phyloP scores from a whole-genome alignment of 805 yeast species.

The Saccharomycopsis lassenensis region DNA sequence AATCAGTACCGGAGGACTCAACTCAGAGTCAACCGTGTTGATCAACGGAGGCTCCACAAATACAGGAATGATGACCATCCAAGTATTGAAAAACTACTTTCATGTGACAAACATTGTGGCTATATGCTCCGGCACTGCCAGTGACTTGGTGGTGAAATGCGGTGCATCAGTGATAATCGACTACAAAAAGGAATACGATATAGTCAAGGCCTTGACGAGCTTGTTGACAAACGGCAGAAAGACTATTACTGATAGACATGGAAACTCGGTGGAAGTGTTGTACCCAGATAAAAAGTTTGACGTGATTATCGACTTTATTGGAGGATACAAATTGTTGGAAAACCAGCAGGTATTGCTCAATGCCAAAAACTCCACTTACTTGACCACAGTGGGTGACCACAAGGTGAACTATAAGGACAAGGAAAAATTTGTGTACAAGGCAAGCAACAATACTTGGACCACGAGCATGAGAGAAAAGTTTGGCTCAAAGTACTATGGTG shows the following conservation, averaged over 20 bases:
- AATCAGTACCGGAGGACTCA: slow-evolving; percentile 24
- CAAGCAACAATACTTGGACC: background rate
- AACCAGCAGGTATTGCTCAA: slow-evolving; percentile 7
- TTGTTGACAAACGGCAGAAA: slow-evolving; percentile 22
- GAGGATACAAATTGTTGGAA: slow-evolving; percentile 45
- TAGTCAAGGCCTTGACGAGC: slow-evolving; percentile 20
- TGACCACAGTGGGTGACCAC: slow-evolving; percentile 55
- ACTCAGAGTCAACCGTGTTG: slow-evolving; percentile 38
- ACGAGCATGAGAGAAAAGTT: slow-evolving; percentile 25
- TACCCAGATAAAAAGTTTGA: slow-evolving; percentile 42
- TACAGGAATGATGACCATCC: slow-evolving; percentile 56
- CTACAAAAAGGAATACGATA: slow-evolving; percentile 27
- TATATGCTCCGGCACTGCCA: slow-evolving; percentile 46
- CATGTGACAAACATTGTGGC: slow-evolving; percentile 45
- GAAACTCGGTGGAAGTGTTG: slow-evolving; percentile 20
- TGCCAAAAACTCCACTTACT: slow-evolving; percentile 32
- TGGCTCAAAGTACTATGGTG: slow-evolving; percentile 27
- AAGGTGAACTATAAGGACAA: slow-evolving; percentile 30
- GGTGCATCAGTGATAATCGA: slow-evolving; percentile 49
- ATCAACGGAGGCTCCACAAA: slow-evolving; percentile 70
- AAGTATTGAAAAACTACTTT: slow-evolving; percentile 42
- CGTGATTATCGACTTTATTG: slow-evolving; percentile 58
- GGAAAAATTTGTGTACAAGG: slow-evolving; percentile 7
- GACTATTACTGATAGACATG: slow-evolving; percentile 17
- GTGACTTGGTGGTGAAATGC: slow-evolving; percentile 28